phyloP scores from a whole-genome alignment of 176 grass and related monocot genomes.

The Eleusine coracana region DNA sequence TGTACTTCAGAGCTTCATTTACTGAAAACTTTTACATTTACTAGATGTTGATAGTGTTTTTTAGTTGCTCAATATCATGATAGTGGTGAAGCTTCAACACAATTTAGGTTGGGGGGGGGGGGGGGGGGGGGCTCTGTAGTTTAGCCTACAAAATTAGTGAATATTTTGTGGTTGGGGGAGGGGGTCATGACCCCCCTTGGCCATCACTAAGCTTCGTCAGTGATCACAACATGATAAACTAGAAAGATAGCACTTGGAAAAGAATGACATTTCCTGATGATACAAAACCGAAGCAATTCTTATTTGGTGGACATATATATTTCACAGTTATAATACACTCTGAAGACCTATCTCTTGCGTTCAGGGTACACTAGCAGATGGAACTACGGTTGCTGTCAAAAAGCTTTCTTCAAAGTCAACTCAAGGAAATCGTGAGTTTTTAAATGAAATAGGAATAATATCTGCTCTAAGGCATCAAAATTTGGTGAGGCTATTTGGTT shows the following conservation, averaged over 20 bases:
- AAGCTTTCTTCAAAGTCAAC: conserved; percentile 79
- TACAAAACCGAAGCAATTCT: not conserved
- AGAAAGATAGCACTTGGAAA: not conserved
- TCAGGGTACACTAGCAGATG: conserved; percentile 71
- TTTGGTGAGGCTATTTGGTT: conserved; percentile 88
- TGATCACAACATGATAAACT: not conserved
- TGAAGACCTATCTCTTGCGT: conserved; percentile 17
- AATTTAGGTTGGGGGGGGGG: no score
- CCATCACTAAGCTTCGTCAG: no score
- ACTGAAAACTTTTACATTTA: not conserved
- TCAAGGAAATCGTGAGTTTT: conserved; percentile 90
- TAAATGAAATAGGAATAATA: conserved; percentile 95
- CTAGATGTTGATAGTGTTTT: not conserved
- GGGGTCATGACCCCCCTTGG: no score
- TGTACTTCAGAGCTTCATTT: conserved; percentile 8
- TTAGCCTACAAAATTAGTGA: no score
- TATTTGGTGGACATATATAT: not conserved
- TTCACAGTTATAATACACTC: conserved; percentile 8
- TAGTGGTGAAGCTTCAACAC: no score
- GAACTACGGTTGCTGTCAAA: conserved; percentile 80
- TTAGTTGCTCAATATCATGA: not conserved
- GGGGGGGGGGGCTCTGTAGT: no score
- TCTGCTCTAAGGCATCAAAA: conserved; percentile 90
- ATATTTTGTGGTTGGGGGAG: no score
- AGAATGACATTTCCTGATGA: not conserved